Base-by-base conservation (phyloP, 306 rosid genomes). In the Aeschynomene evenia region DNA sequence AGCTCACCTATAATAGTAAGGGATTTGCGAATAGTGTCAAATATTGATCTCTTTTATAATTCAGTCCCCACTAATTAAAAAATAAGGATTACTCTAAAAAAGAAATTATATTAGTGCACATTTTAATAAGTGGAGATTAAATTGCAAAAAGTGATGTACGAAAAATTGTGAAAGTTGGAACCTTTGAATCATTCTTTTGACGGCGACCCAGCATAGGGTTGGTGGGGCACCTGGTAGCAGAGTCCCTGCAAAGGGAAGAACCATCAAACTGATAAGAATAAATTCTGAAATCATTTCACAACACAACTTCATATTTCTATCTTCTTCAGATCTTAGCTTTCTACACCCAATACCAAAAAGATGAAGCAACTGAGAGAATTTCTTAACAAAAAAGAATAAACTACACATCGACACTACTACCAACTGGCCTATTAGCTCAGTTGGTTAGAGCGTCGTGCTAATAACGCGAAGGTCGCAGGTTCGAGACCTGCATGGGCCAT, bases 201-300 rank as follows among this genome's bases (percentile, higher is more conserved):
- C 94, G 96, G 49, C 79, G 75, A 29, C 98, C 97, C 48, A 93
- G 80, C 89, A 93, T 81, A 59, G 82, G 86, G 37, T 75, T 71
- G 75, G 40, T 65, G 16, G 96, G 96, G 72, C 56, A 70, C 76
- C 74, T 88, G 67, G 52, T 77, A 10, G 82, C 87, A 12, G 98
- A 80, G 63, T 79, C 91, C 55, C 96, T 93, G 74, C 72, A 12
- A 50, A 34, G 5, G 29, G 18, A 71, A 64, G 2, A 56, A 75
- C 37, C 64, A 63, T n/a, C n/a, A 43, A 77, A 77, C 51, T 65
- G 26, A 31, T 37, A 5, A 74, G 58, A 39, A 45, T 26, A 15
- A 54, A 8, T 16, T 45, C 21, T 40, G 48, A 50, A 49, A 50
- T 48, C 6, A 36, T 6, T 0, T 2, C 13, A 23, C 13, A 24